Evolutionary conservation across 2,329 filamentous ascomycete species (phyloP).

Genomic region (Parastagonospora avenae): DNA sequence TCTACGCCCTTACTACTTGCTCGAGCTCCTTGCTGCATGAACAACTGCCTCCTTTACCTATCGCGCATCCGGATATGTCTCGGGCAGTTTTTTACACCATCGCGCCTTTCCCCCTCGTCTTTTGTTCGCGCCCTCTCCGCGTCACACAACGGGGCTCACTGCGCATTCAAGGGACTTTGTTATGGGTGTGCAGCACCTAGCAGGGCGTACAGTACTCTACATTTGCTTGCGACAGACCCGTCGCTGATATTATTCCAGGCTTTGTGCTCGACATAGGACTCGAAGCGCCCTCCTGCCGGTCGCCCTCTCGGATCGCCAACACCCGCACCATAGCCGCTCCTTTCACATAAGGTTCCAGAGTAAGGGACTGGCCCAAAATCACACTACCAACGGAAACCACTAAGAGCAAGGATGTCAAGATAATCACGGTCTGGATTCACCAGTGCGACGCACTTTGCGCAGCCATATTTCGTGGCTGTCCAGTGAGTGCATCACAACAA

Average conservation of each 20-base stretch:
- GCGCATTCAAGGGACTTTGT: slow-evolving; percentile 1
- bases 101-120: slow-evolving; percentile 9
- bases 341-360: background rate
- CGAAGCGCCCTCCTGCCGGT: background rate
- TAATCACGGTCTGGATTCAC: too few relatives aligned
- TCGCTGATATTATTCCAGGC: slow-evolving; percentile 8
- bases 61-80: too few relatives aligned
- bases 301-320: background rate
- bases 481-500: background rate
- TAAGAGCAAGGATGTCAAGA: background rate
- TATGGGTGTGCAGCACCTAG: background rate
- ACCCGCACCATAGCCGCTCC: background rate
- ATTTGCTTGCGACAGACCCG: background rate
- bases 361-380: background rate
- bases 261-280: background rate
- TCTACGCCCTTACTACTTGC: background rate
- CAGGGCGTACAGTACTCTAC: slow-evolving; percentile 6
- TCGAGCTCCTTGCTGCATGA: background rate
- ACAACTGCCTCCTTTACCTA: background rate
- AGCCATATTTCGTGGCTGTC: background rate
- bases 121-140: slow-evolving; percentile 1
- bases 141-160: slow-evolving; percentile 11
- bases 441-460: too few relatives aligned
- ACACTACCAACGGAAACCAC: background rate
- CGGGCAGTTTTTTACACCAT: background rate